Conservation (phyloP, 148 eudicot genomes). For the Cornus kousa region DNA sequence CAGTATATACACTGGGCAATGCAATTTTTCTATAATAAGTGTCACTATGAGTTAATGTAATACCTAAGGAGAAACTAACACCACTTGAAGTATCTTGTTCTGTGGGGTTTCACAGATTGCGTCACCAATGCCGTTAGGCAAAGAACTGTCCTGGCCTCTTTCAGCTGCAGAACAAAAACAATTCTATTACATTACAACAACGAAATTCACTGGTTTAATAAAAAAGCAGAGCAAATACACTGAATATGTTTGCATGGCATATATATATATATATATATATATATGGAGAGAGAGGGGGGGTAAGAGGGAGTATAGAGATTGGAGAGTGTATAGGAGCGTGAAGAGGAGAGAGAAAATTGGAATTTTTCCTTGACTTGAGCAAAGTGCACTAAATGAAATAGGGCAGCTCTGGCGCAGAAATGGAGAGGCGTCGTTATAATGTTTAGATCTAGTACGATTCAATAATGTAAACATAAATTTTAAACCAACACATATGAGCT, state of each 20-base stretch:
- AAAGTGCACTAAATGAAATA: conserved; percentile 3
- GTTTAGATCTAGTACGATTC: too few species aligned
- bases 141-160: conserved; percentile 17
- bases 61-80: conserved; percentile 86
- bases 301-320: conserved; percentile 23
- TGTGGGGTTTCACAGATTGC: conserved; percentile 16
- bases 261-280: neutral
- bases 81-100: conserved; percentile 66
- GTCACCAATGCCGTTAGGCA: conserved; percentile 32
- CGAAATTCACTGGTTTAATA: neutral
- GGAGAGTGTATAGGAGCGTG: conserved; percentile 27
- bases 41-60: neutral
- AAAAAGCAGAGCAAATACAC: neutral
- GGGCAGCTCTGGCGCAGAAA: conserved; percentile 9
- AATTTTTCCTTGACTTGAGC: neutral
- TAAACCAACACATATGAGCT: too few species aligned
- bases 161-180: conserved; percentile 29
- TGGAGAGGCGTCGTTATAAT: conserved; percentile 9
- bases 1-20: too few species aligned
- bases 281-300: conserved; percentile 1
- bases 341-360: conserved; percentile 9
- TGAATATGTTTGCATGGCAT: neutral
- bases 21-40: too few species aligned
- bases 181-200: neutral
- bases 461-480: too few species aligned